Base-by-base conservation (phyloP, 495 filamentous ascomycete species). In the Baudoinia panamericana region DNA sequence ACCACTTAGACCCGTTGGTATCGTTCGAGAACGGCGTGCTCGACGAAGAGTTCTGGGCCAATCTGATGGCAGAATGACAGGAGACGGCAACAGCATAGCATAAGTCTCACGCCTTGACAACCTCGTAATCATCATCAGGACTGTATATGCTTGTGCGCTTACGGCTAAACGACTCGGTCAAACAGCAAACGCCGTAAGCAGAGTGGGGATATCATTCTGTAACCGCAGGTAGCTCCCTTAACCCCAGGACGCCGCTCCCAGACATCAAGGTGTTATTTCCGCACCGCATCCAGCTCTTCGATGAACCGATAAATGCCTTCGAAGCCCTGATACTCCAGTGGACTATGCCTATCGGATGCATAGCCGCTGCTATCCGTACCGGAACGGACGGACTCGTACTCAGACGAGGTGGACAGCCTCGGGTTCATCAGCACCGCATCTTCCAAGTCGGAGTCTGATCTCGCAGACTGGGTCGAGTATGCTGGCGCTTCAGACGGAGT, bases 291-390 rank as follows among this genome's bases (percentile, higher is more conserved):
- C 55, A 86, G 90, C 49, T 92, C 81, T 56, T 82, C 82, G 33
- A 96, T 52, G 57, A 94, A 95, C 28, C 71, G 71, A 57, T 87
- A 83, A 15, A 96, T 84, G 0, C 87, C 88, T 50, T 92, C 80
- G 12, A 83, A 58, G 6, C 84, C 84, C 46, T 88, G 82, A 53
- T 81, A 87, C 25, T 78, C 75, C 47, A 67, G 61, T 4, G 54
- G 61, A 23, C 39, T 66, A 44, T 58, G 45, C 31, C 50, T 41
- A 24, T 36, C 39, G 54, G 38, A 71, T 63, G 5, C 65, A 68
- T 30, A 70, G 57, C 30, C 42, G 18, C 42, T 45, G 11, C 24
- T 19, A 7, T 73, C 71, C 42, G 66, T 73, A 7, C 66, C 61
- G 33, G 43, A 47, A 6, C 68, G 69, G 22, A 73, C 59, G 32